phyloP scores from a whole-genome alignment of 106 monocot genomes.

The Hemerocallis citrina region DNA sequence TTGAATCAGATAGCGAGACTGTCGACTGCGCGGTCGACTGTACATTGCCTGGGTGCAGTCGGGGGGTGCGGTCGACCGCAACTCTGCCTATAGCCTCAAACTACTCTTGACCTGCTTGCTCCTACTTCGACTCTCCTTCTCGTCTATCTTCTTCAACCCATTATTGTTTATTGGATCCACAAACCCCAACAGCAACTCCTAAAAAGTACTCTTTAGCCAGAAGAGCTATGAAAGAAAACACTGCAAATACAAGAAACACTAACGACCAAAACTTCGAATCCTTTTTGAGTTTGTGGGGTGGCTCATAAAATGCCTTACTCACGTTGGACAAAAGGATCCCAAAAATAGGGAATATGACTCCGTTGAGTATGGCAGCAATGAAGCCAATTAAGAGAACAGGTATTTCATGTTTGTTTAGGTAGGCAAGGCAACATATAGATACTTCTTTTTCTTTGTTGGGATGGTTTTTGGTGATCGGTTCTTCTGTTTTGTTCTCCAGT shows the following conservation, averaged over 20 bases:
- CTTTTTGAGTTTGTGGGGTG: conserved; percentile 37
- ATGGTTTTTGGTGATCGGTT: background rate
- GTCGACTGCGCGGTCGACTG: too few relatives aligned
- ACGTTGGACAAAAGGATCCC: conserved; percentile 33
- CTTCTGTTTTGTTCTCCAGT: conserved; percentile 11
- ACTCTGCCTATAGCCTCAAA: too few relatives aligned
- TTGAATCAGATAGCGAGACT: too few relatives aligned
- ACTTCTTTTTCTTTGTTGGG: conserved; percentile 13
- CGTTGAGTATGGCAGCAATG: conserved; percentile 33
- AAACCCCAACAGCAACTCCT: conserved; percentile 44
- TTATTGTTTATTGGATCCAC: too few relatives aligned
- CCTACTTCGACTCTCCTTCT: too few relatives aligned
- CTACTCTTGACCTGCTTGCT: too few relatives aligned
- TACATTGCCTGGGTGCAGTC: too few relatives aligned
- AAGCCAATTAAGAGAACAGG: conserved; percentile 36
- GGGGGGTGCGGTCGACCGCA: too few relatives aligned
- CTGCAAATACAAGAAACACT: conserved; percentile 33
- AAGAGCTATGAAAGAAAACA: conserved; percentile 20
- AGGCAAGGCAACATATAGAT: conserved; percentile 35
- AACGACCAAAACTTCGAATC: conserved; percentile 39
- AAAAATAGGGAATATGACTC: conserved; percentile 33
- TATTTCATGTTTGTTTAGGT: conserved; percentile 55
- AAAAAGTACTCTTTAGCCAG: conserved; percentile 44
- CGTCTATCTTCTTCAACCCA: too few relatives aligned
- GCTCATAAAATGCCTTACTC: conserved; percentile 37